Percentiles rank a stretch among this genome's conserved stretches.
Conservation (phyloP, 768 basidiomycete genomes). For the Boletus subparvulus region DNA sequence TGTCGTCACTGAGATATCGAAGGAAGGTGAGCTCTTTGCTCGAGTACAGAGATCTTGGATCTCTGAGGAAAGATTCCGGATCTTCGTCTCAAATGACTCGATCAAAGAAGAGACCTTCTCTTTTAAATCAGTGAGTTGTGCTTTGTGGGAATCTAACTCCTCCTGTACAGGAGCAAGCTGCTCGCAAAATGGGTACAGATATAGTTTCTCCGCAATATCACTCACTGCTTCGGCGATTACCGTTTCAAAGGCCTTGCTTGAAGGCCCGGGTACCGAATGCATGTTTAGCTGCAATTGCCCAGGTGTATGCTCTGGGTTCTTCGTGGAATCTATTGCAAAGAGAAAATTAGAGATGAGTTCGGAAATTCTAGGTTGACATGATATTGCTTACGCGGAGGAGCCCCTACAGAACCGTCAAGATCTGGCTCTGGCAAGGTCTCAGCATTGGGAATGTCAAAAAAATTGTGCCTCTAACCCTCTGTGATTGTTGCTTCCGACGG, state of each 20-base stretch:
- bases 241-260: slow-evolving; percentile 14
- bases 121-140: slow-evolving; percentile 40
- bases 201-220: background rate
- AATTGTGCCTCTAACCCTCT: slow-evolving; percentile 41
- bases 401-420: slow-evolving; percentile 9
- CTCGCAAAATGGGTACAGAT: slow-evolving; percentile 7
- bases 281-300: slow-evolving; percentile 6
- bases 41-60: slow-evolving; percentile 32
- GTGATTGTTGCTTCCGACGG: slow-evolving; percentile 56
- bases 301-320: background rate
- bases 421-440: slow-evolving; percentile 28
- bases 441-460: slow-evolving; percentile 5
- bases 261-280: slow-evolving; percentile 1
- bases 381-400: slow-evolving; percentile 15
- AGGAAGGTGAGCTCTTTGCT: slow-evolving; percentile 10
- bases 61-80: slow-evolving; percentile 38
- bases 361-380: background rate
- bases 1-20: slow-evolving; percentile 7
- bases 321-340: slow-evolving; percentile 7
- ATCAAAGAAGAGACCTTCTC: slow-evolving; percentile 31
- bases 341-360: background rate
- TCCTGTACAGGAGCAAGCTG: slow-evolving; percentile 54
- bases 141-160: slow-evolving; percentile 47
- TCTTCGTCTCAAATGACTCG: slow-evolving; percentile 36
- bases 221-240: slow-evolving; percentile 33